Percentiles rank a stretch among this genome's conserved stretches.
These are phyloP conservation scores for Cornus suecica DNA, from an alignment of 148 eudicot genomes.

Conservation along the genomic window DNA sequence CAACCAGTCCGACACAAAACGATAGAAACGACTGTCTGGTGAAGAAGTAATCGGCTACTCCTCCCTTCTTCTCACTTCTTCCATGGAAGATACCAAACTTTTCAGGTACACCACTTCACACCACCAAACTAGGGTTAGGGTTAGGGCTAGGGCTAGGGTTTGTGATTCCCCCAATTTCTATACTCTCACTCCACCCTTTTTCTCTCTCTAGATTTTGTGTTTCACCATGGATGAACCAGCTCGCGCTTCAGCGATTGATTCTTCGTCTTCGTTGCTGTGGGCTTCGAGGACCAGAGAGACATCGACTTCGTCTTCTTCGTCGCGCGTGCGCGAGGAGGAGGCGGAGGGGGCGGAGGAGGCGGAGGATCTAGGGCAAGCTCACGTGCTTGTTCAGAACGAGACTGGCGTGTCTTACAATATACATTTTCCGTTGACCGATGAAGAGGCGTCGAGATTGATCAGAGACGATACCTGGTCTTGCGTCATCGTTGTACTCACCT, in stretches of 20 bases:
- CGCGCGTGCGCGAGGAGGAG: constrained; percentile 7
- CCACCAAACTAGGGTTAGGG: background rate
- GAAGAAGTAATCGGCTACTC: constrained; percentile 16
- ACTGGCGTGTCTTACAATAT: constrained; percentile 28
- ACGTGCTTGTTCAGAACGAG: constrained; percentile 22
- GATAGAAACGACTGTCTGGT: constrained; percentile 15
- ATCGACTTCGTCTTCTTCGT: constrained; percentile 11
- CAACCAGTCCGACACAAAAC: constrained; percentile 8
- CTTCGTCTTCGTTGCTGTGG: constrained; percentile 7
- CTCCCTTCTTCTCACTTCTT: background rate
- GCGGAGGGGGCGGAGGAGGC: constrained; percentile 11
- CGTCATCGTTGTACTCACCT: constrained; percentile 46
- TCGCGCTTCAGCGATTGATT: background rate
- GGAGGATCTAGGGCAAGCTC: background rate
- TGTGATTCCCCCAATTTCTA: background rate
- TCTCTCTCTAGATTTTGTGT: background rate
- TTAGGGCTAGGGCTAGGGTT: background rate
- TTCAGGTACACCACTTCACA: background rate
- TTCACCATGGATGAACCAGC: constrained; percentile 12
- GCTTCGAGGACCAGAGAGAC: background rate
- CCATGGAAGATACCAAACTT: constrained; percentile 9
- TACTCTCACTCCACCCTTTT: background rate
- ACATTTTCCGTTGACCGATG: background rate
- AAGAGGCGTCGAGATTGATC: constrained; percentile 16
- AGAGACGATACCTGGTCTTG: constrained; percentile 63